phyloP scores from a whole-genome alignment of 2,329 filamentous ascomycete species.

The Aschersonia sp. region DNA sequence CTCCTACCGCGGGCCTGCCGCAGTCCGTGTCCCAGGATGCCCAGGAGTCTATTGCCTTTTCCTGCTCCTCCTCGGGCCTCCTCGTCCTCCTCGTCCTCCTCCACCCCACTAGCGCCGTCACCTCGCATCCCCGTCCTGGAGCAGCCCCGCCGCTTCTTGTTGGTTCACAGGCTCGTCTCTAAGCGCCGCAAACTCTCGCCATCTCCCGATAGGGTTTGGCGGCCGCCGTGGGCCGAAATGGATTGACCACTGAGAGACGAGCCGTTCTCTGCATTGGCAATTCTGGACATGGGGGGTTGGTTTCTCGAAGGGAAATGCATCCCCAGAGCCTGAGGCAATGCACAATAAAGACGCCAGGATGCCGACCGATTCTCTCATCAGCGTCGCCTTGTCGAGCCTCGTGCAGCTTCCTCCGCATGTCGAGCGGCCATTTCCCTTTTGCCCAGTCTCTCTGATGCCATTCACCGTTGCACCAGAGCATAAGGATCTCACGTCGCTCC shows the following conservation, averaged over 20 bases:
- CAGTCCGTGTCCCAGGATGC: too few species aligned
- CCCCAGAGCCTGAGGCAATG: too few species aligned
- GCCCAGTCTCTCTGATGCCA: neutral
- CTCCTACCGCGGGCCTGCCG: too few species aligned
- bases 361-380: too few species aligned
- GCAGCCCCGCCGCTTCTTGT: conserved; percentile 1
- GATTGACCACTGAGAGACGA: conserved; percentile 5
- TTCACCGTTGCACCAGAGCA: neutral
- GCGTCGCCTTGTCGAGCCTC: too few species aligned
- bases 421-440: too few species aligned
- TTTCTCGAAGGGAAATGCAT: neutral
- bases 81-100: neutral
- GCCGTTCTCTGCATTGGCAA: neutral
- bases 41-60: neutral
- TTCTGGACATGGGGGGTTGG: neutral
- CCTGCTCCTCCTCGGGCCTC: neutral
- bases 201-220: conserved; percentile 4
- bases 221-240: conserved; percentile 1
- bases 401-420: too few species aligned
- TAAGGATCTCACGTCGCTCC: neutral
- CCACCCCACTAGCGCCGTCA: neutral
- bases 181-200: conserved; percentile 10
- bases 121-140: conserved; percentile 1
- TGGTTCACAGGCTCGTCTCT: conserved; percentile 6
- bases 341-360: too few species aligned